Evolutionary conservation across 345 rosid genomes (phyloP).

Genomic region (Psidium friedrichsthalianum): DNA sequence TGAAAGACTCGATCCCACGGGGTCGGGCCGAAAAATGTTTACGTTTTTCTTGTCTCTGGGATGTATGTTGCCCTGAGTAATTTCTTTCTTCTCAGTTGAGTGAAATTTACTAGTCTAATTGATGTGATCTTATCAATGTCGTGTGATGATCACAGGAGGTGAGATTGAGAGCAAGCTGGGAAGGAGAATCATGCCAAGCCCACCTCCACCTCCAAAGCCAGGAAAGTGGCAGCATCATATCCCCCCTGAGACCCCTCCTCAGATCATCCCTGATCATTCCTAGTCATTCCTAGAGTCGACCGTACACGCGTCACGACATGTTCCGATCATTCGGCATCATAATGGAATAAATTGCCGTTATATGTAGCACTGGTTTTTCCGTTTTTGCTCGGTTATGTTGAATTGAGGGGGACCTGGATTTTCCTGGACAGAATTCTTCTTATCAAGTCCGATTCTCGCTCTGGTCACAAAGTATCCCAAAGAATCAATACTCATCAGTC

Average conservation of each 20-base stretch:
- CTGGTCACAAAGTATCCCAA: not conserved
- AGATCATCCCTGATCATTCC: not conserved
- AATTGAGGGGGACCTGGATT: not conserved
- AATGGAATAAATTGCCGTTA: not conserved
- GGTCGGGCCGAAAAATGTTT: not conserved
- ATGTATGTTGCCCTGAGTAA: not conserved
- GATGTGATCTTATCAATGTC: not conserved
- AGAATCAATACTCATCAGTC: not conserved
- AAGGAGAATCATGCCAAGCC: constrained; percentile 1
- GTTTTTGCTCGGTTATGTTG: not conserved
- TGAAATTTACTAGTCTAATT: not conserved
- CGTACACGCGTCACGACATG: not conserved
- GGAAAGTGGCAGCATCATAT: not conserved
- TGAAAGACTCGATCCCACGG: not conserved
- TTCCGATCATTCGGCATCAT: not conserved
- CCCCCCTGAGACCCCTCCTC: not conserved
- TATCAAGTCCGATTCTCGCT: not conserved
- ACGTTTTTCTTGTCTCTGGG: not conserved
- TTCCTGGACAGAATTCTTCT: not conserved
- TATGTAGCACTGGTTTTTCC: not conserved
- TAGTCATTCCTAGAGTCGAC: not conserved
- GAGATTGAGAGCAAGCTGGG: not conserved
- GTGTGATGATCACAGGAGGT: not conserved
- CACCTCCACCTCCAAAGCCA: constrained; percentile 5
- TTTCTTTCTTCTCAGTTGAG: not conserved